Percentiles rank a stretch among this genome's conserved stretches.
These are phyloP conservation scores for Hibiscus mutabilis DNA, from an alignment of 345 rosid species.

Conservation along the genomic window DNA sequence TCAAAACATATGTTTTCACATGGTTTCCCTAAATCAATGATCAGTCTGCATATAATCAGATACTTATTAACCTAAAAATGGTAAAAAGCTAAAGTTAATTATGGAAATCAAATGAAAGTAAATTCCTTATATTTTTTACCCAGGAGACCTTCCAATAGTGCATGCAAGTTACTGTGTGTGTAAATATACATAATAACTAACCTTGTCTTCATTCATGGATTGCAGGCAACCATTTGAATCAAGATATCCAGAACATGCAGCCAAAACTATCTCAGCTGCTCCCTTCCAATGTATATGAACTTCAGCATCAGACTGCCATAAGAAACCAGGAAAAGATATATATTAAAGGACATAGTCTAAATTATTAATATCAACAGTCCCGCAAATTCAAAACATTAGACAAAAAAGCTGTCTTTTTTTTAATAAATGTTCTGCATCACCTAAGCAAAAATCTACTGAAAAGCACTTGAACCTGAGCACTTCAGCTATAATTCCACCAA, in stretches of 20 bases:
- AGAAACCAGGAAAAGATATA: not conserved
- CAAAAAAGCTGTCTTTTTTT: not conserved
- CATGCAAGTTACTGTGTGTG: not conserved
- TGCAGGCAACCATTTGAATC: constrained; percentile 56
- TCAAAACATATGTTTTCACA: not conserved
- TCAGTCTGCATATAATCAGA: not conserved
- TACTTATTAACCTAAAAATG: not conserved
- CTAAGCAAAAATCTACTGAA: not conserved
- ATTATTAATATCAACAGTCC: not conserved
- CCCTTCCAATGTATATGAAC: constrained; percentile 96
- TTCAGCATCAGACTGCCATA: constrained; percentile 58
- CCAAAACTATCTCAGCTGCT: constrained; percentile 92
- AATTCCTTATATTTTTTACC: not conserved
- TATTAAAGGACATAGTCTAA: not conserved
- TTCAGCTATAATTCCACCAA: not conserved
- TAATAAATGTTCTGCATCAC: not conserved
- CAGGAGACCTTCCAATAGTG: not conserved
- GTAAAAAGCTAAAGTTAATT: not conserved
- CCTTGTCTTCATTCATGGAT: constrained; percentile 62
- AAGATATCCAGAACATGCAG: constrained; percentile 67
- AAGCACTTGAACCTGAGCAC: not conserved
- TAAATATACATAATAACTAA: constrained; percentile 15
- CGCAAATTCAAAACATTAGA: not conserved
- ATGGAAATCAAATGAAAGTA: not conserved
- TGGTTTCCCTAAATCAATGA: not conserved